Evolutionary conservation across 2,329 filamentous ascomycete genomes (phyloP).

Genomic region (Huntiella omanensis): DNA sequence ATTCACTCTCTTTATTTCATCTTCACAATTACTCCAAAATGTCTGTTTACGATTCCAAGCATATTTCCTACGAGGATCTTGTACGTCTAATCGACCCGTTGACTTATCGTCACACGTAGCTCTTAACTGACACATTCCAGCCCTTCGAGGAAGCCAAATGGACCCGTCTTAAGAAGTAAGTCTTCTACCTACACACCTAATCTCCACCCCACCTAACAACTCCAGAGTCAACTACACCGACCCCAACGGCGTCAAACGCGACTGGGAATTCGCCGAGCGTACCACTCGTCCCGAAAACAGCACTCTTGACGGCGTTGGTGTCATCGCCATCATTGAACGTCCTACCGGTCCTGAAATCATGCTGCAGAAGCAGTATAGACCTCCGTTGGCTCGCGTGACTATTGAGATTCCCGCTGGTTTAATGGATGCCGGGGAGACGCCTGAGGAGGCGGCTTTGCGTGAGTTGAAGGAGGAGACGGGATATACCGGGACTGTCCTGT

Average conservation of each 20-base stretch:
- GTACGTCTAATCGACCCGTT: slow-evolving; percentile 2
- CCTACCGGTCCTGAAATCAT: slow-evolving; percentile 35
- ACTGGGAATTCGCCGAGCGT: slow-evolving; percentile 59
- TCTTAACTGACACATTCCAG: slow-evolving; percentile 17
- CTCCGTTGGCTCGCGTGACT: slow-evolving; percentile 37
- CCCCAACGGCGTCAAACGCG: slow-evolving; percentile 35
- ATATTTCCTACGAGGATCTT: slow-evolving; percentile 10
- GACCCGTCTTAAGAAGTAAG: slow-evolving; percentile 39
- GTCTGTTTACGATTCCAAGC: slow-evolving; percentile 11
- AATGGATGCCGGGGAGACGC: slow-evolving; percentile 41
- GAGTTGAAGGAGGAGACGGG: slow-evolving; percentile 51
- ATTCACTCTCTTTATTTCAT: no score
- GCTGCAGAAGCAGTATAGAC: slow-evolving; percentile 48
- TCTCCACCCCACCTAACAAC: background rate
- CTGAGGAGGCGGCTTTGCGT: slow-evolving; percentile 41
- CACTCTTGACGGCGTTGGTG: slow-evolving; percentile 54
- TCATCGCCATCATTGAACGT: slow-evolving; percentile 47
- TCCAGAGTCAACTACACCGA: slow-evolving; percentile 44
- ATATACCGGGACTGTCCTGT: slow-evolving; percentile 35
- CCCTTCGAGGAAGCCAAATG: slow-evolving; percentile 34
- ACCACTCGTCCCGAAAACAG: slow-evolving; percentile 41
- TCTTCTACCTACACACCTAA: background rate
- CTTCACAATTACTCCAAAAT: slow-evolving; percentile 1
- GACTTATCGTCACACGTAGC: background rate
- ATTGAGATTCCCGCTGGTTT: slow-evolving; percentile 49